Evolutionary conservation across 768 basidiomycete species (phyloP), one percentile per base, ranked within the genome.

Genomic region (Mycena vulgaris): DNA sequence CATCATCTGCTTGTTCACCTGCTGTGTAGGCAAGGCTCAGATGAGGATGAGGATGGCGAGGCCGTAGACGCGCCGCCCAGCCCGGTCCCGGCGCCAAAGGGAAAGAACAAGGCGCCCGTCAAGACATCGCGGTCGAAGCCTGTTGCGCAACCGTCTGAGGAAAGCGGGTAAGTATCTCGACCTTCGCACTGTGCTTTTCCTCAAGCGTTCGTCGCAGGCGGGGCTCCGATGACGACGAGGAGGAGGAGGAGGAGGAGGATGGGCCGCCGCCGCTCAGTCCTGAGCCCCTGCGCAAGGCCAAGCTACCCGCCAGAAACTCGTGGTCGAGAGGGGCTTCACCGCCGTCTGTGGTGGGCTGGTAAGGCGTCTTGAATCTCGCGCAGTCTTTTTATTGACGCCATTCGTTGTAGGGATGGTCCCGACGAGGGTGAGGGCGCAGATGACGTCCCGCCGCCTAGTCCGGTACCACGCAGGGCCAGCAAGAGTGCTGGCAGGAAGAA

Each of bases 301-400:
- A n/a, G n/a, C n/a, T n/a, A n/a, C n/a, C n/a, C 21, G 59, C 64
- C 16, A 62, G 47, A 31, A 49, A 9, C 16, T 33, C 57, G 13
- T 40, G 49, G 35, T 39, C 47, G 23, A 58, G 60, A 17, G 21
- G 45, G 33, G 11, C 35, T 21, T 53, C 63, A 40, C 37, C 42
- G 49, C 30, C 47, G 17, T 19, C 56, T 11, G 55, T 52, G 33
- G 63, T 55, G 49, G 56, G 30, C 63, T 60, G 37, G 70, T 71
- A 28, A 17, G 65, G 52, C 9, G 16, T 47, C 25, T 28, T 39
- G 31, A 25, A 27, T 31, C 19, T 47, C 31, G 17, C n/a, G 21
- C 27, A 27, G 17, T 25, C 21, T 51, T 30, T 21, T 61, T 47
- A 21, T 9, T 47, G 23, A 13, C 21, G 11, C 5, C 42, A 0